Evolutionary conservation across 192 early-diverging fungal species (phyloP), one percentile per base, ranked within the genome.

Genomic region (Gryganskiella cystojenkinii): DNA sequence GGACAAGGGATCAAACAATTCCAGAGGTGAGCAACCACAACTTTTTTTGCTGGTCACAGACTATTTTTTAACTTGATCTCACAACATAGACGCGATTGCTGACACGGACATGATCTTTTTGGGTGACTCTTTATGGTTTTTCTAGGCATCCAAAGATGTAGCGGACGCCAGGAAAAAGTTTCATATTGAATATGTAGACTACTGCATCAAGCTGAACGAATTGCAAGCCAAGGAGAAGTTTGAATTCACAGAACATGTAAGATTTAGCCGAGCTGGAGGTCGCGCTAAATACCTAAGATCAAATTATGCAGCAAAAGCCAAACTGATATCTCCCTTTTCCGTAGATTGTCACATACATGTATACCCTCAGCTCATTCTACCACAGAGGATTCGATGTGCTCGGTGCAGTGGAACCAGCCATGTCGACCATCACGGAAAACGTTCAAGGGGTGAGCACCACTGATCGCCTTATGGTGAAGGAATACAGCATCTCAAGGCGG

Each of bases 381-480:
- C 95, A 96, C 62, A 92, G 95, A 70, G 87, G 90, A 28, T 95
- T 91, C 69, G 92, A 94, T 49, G 87, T 88, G 51, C 60, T 96
- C 25, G 89, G 90, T 64, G 91, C 92, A 65, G 75, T 94, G 42
- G 95, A 96, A 72, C 95, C 93, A 4, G 82, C 87, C 28, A 94
- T 96, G 92, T 87, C 91, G 40, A 82, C 86, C 60, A 83, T 96
- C 28, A 92, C 92, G 31, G 86, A 80, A n/a, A 76, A 76, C 15
- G 64, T 78, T 45, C 70, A 79, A 54, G 57, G 56, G 25, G 52
- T 71, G 42, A 35, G 47, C 46, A 28, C 19, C 34, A 33, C 9
- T 9, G 56, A 25, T 13, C 37, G 4, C 9, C 33, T 1, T 43
- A 24, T 6, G 13, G 10, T 22, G 14, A 19, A 13, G 24, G 35